Base-by-base conservation (phyloP, 345 rosid genomes). In the Stellera chamaejasme region DNA sequence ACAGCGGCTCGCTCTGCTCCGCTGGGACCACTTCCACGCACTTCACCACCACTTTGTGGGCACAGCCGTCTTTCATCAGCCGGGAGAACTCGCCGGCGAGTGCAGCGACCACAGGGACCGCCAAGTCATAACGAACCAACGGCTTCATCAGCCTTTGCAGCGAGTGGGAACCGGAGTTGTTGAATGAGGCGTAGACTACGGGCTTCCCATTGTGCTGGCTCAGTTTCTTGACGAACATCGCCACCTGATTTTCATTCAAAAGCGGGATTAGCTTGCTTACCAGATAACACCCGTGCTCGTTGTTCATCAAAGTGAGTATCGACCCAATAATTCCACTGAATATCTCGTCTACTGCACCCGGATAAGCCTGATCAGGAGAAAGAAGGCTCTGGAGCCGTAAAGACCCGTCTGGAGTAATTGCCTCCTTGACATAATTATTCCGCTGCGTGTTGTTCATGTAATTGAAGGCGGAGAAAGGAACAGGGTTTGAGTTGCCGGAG, bases 241-340 rank as follows among this genome's bases (percentile, higher is more conserved):
- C 19, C 53, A 48, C 12, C 45, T 6, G 28, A 2, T 2, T 28
- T 27, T 32, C 3, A 6, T 45, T 45, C 10, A 11, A 27, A 0
- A 23, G 39, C 6, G 32, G 52, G 0, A 48, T 47, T 23, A 57
- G 44, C 43, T 58, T 48, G 11, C 41, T 27, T 13, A 58, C 28
- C 13, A 58, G 10, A 13, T 11, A 48, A 28, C 27, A 15, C 10
- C 62, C 45, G 12, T 16, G 11, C 49, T 16, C 45, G 27, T 47
- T 6, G 32, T n/a, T 58, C 53, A 58, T 48, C 14, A 58, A 15
- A 43, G 36, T 14, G 45, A 58, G 10, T 45, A 58, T n/a, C 11
- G 32, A 28, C 9, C 49, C 51, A 10, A 58, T 32, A 28, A 58
- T 52, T 15, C 32, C 11, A 6, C 15, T 10, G 15, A 58, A 58